phyloP scores from a whole-genome alignment of 2,329 filamentous ascomycete species.

The Botrytis hyacinthi region DNA sequence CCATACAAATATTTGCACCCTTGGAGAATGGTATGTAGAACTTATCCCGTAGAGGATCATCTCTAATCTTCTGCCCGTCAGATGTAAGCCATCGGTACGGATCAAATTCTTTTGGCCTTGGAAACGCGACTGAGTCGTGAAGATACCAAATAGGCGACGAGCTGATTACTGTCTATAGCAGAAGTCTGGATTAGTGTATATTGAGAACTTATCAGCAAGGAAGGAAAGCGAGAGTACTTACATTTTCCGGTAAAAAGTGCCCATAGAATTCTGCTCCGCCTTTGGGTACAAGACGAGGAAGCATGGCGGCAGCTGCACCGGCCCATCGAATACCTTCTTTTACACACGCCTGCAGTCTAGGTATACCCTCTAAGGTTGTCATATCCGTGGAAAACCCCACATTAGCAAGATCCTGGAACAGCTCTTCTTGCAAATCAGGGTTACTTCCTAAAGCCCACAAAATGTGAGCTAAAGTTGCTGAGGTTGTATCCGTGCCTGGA shows the following conservation, averaged over 20 bases:
- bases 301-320: neutral
- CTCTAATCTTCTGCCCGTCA: neutral
- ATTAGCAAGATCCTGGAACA: neutral
- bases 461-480: neutral
- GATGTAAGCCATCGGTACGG: neutral
- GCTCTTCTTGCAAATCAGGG: neutral
- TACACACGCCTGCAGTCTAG: neutral
- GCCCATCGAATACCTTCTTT: neutral
- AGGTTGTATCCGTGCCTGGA: neutral
- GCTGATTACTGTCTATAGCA: neutral
- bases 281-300: neutral
- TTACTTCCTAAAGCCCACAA: neutral
- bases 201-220: neutral
- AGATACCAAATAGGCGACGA: neutral
- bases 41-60: neutral
- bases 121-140: neutral
- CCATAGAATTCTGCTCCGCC: neutral
- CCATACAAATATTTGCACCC: neutral
- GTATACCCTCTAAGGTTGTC: neutral
- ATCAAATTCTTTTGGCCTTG: neutral
- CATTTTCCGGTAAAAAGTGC: neutral
- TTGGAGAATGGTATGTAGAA: neutral
- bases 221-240: neutral
- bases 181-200: accelerated
- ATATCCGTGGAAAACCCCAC: neutral